Conservation (phyloP, 805 yeast species). For the Lipomyces yamadae region DNA sequence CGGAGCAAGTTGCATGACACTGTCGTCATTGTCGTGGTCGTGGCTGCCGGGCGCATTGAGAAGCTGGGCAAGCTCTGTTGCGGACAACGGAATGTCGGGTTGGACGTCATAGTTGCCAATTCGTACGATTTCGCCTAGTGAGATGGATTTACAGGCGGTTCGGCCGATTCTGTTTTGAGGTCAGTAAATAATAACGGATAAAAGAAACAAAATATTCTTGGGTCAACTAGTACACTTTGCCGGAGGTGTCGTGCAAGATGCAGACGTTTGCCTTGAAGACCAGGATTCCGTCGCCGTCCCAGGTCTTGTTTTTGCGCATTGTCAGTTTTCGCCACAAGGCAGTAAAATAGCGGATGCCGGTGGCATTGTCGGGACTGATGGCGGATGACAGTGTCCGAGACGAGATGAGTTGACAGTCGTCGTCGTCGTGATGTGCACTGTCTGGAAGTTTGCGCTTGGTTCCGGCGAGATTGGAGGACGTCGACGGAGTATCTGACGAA, state of each 20-base stretch:
- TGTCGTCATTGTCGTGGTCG: background rate
- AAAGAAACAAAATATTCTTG: background rate
- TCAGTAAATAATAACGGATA: background rate
- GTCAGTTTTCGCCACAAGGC: constrained; percentile 75
- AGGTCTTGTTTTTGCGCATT: constrained; percentile 79
- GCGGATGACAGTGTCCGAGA: no score
- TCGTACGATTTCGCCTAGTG: constrained; percentile 51
- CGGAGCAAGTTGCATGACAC: background rate
- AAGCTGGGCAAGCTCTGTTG: constrained; percentile 13
- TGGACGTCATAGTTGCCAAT: constrained; percentile 63
- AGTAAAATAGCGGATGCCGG: constrained; percentile 22
- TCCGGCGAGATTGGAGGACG: background rate
- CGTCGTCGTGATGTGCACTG: no score
- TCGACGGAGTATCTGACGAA: background rate
- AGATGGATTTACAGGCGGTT: constrained; percentile 24
- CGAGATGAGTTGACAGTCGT: no score
- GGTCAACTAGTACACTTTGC: constrained; percentile 11
- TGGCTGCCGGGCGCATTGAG: constrained; percentile 12
- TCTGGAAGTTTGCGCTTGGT: no score
- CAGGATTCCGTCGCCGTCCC: constrained; percentile 91
- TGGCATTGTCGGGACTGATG: background rate
- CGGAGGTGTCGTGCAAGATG: constrained; percentile 41
- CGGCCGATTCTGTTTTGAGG: constrained; percentile 18
- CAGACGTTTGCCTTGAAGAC: constrained; percentile 40
- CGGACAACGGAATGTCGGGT: constrained; percentile 26